Evolutionary conservation across 2,329 filamentous ascomycete genomes (phyloP), one percentile per base, ranked within the genome.

Genomic region (Didymella keratinophila): DNA sequence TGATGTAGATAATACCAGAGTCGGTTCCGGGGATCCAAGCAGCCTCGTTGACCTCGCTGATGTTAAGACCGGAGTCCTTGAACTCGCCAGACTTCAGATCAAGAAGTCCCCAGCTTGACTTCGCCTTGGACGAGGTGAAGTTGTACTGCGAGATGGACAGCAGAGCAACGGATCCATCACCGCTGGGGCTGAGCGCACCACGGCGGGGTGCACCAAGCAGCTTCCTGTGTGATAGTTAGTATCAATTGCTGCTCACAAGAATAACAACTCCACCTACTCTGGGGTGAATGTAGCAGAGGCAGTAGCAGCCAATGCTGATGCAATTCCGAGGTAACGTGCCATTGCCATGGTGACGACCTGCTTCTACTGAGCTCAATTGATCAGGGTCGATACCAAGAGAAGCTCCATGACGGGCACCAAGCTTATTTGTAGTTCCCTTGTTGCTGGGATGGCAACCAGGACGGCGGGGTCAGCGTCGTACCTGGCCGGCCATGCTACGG

Each of bases 121-220:
- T 30, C 86, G 87, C 83, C 84, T 48, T 82, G 94, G 90, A 1
- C 20, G 85, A 83, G 41, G 90, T 83, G 75, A 96, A 96, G 1
- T 88, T 93, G 77, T 96, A 97, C 11, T 89, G 86, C 1, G 89
- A 90, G 25, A 86, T 84, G 36, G 87, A 86, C 72, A 88, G 91
- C 18, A 93, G 78, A 37, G 88, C 83, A 55, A 86, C 79, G 44
- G 84, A 84, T 50, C 90, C 90, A 51, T 84, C 81, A 32, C 82
- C 75, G 74, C 92, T 93, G 14, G 91, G 90, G 2, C 86, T 76
- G 54, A 87, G 89, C 12, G 86, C 75, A 27, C 87, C 88, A 51
- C 91, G 87, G 58, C 90, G 86, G 27, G 91, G 89, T n/a, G 89
- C 89, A 66, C 87, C 87, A 67, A 94, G 82, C 62, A 94, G 59